Base-by-base conservation (phyloP, 2,329 filamentous ascomycete genomes). In the Coniochaeta sp. region DNA sequence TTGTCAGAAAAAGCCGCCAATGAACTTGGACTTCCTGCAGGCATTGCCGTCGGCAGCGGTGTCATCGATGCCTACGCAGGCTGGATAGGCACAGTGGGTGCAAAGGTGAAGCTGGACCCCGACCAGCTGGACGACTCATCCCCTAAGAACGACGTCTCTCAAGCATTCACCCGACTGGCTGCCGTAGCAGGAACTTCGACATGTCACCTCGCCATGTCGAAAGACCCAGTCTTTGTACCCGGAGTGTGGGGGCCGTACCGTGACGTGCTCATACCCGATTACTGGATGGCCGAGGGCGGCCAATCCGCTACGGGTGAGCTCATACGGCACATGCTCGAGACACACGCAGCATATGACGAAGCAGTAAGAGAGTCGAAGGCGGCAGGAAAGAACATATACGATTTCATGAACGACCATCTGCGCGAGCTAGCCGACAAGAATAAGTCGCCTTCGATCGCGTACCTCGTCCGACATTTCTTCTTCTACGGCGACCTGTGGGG, bases 1-100 rank as follows among this genome's bases (percentile, higher is more conserved):
- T 80, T 99, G 19, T 95, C 89, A 69, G 89, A 93, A 64, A 89
- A 89, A 69, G 93, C 95, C 6, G 91, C 89, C 17, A 76, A 81
- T 56, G 89, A 97, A 65, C 85, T 99, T 62, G 93, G 95, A 8
- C 82, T 99, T 3, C 89, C 89, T 6, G 81, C 89, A 22, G 93
- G 93, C 43, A 95, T 97, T 67, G 91, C 95, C 19, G 89, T 99
- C 60, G 95, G 95, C 59, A 96, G 91, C 70, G 93, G 93, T 73
- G 95, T 99, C 64, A 99, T 99, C 70, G 95, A 99, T 73, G 95
- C 95, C 19, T 99, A 99, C 70, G 95, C 95, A 62, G 95, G 95
- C 64, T 99, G 95, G 95, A 95, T 99, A 67, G 95, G 95, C 63
- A 98, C 95, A 1, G 95, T 99, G n/a, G 95, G 95, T 61, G 93